Evolutionary conservation across 805 yeast species (phyloP).

Genomic region (Candida chauliodis): DNA sequence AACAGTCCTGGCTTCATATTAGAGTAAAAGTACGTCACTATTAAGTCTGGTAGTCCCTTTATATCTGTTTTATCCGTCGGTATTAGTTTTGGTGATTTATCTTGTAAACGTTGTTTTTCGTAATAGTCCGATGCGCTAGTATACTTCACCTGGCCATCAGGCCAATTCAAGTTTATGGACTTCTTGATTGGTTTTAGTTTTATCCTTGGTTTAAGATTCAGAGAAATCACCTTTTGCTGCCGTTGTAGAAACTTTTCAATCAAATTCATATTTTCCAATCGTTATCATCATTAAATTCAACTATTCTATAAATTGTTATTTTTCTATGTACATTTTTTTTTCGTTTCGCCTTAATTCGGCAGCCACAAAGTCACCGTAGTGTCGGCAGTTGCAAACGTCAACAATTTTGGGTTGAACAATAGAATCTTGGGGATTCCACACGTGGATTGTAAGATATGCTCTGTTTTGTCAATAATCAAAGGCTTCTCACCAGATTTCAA

Average conservation of each 20-base stretch:
- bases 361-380: slow-evolving; percentile 38
- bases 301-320: background rate
- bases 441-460: slow-evolving; percentile 12
- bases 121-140: slow-evolving; percentile 9
- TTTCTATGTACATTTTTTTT: background rate
- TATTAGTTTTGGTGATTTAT: slow-evolving; percentile 11
- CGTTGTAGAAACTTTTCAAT: too few species aligned
- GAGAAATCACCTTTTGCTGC: too few species aligned
- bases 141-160: slow-evolving; percentile 3
- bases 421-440: slow-evolving; percentile 45
- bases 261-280: too few species aligned
- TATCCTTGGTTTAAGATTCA: background rate
- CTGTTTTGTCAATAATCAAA: slow-evolving; percentile 17
- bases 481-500: slow-evolving; percentile 16
- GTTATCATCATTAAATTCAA: too few species aligned
- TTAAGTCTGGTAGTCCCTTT: slow-evolving; percentile 28
- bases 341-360: slow-evolving; percentile 13
- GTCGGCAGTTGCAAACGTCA: slow-evolving; percentile 65
- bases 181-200: background rate
- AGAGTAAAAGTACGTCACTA: slow-evolving; percentile 14
- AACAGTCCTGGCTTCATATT: slow-evolving; percentile 8
- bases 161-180: background rate
- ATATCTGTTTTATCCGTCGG: slow-evolving; percentile 32
- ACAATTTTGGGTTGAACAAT: slow-evolving; percentile 58
- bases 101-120: background rate